phyloP scores from a whole-genome alignment of 345 rosid genomes.

The rapeseed (Brassica napus) region DNA sequence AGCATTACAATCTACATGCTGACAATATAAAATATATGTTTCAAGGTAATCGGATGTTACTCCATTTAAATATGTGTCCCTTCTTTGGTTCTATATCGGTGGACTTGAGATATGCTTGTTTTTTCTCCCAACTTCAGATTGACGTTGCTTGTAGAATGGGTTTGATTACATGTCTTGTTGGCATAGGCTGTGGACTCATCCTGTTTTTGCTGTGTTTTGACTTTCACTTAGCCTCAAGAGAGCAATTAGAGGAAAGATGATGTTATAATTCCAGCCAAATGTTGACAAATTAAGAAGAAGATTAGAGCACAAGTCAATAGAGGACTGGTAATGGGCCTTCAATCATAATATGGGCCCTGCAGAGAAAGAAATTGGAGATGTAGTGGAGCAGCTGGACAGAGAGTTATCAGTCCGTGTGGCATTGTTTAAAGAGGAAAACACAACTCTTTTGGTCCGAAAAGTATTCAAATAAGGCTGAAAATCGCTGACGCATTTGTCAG shows the following conservation, averaged over 20 bases:
- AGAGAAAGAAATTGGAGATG: slow-evolving; percentile 25
- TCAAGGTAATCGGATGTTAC: too few species aligned
- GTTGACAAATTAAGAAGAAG: background rate
- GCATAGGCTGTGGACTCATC: too few species aligned
- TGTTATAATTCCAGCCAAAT: background rate
- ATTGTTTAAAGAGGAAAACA: slow-evolving; percentile 38
- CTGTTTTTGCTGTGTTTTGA: too few species aligned
- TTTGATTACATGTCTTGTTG: too few species aligned
- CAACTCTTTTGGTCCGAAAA: slow-evolving; percentile 35
- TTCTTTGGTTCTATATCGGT: too few species aligned
- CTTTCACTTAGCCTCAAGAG: too few species aligned
- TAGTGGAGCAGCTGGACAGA: slow-evolving; percentile 37
- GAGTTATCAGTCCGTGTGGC: slow-evolving; percentile 31
- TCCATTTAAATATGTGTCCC: too few species aligned
- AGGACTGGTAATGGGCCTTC: slow-evolving; percentile 30
- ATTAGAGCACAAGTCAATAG: slow-evolving; percentile 19
- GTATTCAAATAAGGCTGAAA: slow-evolving; percentile 42
- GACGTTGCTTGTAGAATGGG: too few species aligned
- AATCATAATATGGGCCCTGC: slow-evolving; percentile 30
- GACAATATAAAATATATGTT: background rate
- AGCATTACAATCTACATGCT: slow-evolving; percentile 19
- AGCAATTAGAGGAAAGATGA: background rate
- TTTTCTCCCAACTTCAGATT: too few species aligned
- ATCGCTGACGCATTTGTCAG: slow-evolving; percentile 37
- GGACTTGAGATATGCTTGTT: too few species aligned